Base-by-base conservation (phyloP, 176 grass and related monocot genomes). In the Alloteropsis semialata region DNA sequence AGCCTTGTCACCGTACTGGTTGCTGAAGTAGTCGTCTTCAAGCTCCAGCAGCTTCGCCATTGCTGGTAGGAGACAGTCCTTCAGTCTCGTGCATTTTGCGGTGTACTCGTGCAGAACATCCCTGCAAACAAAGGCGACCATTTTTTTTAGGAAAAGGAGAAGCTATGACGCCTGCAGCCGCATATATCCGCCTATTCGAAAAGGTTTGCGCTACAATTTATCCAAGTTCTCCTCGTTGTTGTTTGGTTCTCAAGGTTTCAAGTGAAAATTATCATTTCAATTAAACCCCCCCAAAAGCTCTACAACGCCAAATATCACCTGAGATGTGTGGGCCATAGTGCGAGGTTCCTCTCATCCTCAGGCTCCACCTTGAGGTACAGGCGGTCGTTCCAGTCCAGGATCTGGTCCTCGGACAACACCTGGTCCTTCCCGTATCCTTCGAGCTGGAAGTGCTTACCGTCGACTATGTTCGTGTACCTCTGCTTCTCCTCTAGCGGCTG, bases 381-480 rank as follows among this genome's bases (percentile, higher is more conserved):
- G 17, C 89, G 53, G 68, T 91, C 92, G 8, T 4, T 37, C 92
- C 92, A 94, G 63, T 94, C 89, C 7, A 91, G 62, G 1, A 75
- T 75, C 64, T 91, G 83, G 6, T 94, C 86, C 51, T 84, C 30
- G 0, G 43, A 74, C 41, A 24, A 4, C 42, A 94, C 85, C 34
- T 14, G 19, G 32, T 91, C 86, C 46, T 87, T 84, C 51, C 89
- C 89, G 34, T 91, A 94, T 4, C 89, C 86, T 86, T 94, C 79
- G 11, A 84, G 10, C 77, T 89, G 78, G 45, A 91, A 91, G 34
- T 42, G 58, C 42, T 84, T 94, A 6, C 92, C 89, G 10, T 69
- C 85, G 32, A 86, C 78, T 17, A 94, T 16, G 81, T 94, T 89
- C 19, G 82, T 94, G 66, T 44, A 91, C 63, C 70, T 89, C 5